A percentile compares a stretch with the other conserved stretches of the same genome.
Evolutionary conservation across 2,329 filamentous ascomycete species (phyloP).

Genomic region (Sclerotinia minor): DNA sequence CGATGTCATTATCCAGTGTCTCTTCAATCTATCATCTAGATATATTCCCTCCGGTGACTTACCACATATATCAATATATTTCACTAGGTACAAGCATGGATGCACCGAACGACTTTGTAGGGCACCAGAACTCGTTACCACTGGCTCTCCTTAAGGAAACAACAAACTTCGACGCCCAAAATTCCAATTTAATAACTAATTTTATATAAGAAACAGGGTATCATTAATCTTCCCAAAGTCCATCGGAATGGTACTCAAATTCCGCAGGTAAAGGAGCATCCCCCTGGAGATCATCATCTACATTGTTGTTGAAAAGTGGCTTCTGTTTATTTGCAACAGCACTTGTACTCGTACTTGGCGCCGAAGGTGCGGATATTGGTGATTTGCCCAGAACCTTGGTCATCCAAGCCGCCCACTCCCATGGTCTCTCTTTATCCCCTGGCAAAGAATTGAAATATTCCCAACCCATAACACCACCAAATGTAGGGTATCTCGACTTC

Average conservation of each 20-base stretch:
- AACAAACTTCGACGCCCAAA: background rate
- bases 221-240: slow-evolving; percentile 26
- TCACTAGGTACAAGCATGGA: too few species aligned
- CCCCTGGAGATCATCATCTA: slow-evolving; percentile 24
- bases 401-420: slow-evolving; percentile 76
- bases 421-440: slow-evolving; percentile 61
- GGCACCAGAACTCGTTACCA: background rate
- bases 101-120: too few species aligned
- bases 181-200: background rate
- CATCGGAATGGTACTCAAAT: slow-evolving; percentile 34
- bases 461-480: slow-evolving; percentile 93
- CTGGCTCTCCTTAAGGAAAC: too few species aligned
- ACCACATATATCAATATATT: too few species aligned
- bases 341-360: background rate
- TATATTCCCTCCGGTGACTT: too few species aligned
- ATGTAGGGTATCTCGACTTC: slow-evolving; percentile 60
- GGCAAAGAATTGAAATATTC: slow-evolving; percentile 87
- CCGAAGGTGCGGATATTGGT: background rate
- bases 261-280: slow-evolving; percentile 29
- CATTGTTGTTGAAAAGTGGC: background rate
- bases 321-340: background rate
- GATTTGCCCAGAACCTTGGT: slow-evolving; percentile 29
- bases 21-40: too few species aligned
- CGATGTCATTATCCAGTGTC: background rate
- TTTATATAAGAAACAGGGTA: background rate